phyloP scores from a whole-genome alignment of 495 filamentous ascomycete species.

The Penicillium flavigenum region DNA sequence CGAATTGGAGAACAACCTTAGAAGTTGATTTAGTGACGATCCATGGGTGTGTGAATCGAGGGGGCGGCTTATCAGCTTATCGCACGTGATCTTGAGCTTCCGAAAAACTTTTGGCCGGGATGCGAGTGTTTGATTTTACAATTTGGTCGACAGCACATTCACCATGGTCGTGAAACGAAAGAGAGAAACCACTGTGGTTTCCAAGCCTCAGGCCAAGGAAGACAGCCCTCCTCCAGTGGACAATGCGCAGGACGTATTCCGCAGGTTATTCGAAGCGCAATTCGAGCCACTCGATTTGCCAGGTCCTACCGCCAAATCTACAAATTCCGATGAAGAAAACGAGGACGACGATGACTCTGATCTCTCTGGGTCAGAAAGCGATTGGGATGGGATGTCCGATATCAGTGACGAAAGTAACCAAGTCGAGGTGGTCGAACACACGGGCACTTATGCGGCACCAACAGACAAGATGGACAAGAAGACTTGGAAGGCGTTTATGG shows the following conservation, averaged over 20 bases:
- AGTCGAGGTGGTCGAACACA: slow-evolving; percentile 69
- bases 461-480: slow-evolving; percentile 55
- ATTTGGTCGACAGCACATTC: slow-evolving; percentile 7
- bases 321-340: slow-evolving; percentile 28
- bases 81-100: slow-evolving; percentile 39
- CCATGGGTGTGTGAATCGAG: slow-evolving; percentile 20
- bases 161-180: slow-evolving; percentile 41
- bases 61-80: slow-evolving; percentile 40
- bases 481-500: slow-evolving; percentile 78
- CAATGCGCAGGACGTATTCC: slow-evolving; percentile 58
- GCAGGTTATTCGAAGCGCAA: slow-evolving; percentile 80
- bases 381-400: slow-evolving; percentile 67
- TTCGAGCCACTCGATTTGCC: slow-evolving; percentile 67
- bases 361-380: slow-evolving; percentile 28
- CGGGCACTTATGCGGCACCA: slow-evolving; percentile 31
- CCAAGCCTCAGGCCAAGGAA: slow-evolving; percentile 24
- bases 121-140: slow-evolving; percentile 4
- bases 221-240: slow-evolving; percentile 23
- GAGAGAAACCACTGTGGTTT: slow-evolving; percentile 39
- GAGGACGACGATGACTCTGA: slow-evolving; percentile 34
- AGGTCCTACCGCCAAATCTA: slow-evolving; percentile 11
- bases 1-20: slow-evolving; percentile 8
- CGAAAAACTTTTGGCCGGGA: slow-evolving; percentile 19
- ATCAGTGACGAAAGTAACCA: slow-evolving; percentile 33
- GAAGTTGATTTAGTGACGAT: slow-evolving; percentile 6